These are phyloP conservation scores for Theobroma cacao DNA, from an alignment of 345 rosid species.

Conservation along the genomic window DNA sequence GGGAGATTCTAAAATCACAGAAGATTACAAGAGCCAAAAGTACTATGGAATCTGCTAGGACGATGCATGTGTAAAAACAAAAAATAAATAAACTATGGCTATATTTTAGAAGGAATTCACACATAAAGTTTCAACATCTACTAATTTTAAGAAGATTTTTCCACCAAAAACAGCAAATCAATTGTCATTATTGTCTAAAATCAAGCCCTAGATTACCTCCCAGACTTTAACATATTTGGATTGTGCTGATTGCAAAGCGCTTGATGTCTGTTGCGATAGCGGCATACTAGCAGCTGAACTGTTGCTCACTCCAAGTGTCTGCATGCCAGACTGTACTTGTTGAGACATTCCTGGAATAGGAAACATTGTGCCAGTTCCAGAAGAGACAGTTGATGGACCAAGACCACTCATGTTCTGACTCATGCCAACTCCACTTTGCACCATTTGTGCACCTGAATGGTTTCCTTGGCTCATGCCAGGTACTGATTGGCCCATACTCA, in stretches of 20 bases:
- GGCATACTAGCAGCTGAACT: slow-evolving; percentile 66
- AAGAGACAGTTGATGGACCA: slow-evolving; percentile 63
- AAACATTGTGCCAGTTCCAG: slow-evolving; percentile 78
- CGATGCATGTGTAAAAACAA: neutral
- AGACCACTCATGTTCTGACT: slow-evolving; percentile 71
- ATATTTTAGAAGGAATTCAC: slow-evolving; percentile 1
- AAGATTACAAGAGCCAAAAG: neutral
- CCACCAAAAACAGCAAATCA: neutral
- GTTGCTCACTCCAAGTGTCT: slow-evolving; percentile 55
- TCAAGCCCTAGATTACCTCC: slow-evolving; percentile 61
- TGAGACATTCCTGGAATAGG: slow-evolving; percentile 90
- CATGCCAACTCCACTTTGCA: slow-evolving; percentile 73
- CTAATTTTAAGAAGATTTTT: neutral
- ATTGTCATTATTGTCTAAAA: neutral
- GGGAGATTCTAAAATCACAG: neutral
- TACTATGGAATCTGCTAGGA: neutral
- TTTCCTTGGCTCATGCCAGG: slow-evolving; percentile 83
- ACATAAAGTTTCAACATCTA: neutral
- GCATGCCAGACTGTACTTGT: slow-evolving; percentile 68
- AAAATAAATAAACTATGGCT: neutral
- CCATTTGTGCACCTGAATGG: slow-evolving; percentile 73
- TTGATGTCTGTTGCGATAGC: slow-evolving; percentile 69
- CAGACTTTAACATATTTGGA: slow-evolving; percentile 91
- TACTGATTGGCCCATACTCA: slow-evolving; percentile 47
- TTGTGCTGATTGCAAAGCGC: slow-evolving; percentile 65